Conservation (phyloP, 148 eudicot species). For the Rhododendron mucronatum region DNA sequence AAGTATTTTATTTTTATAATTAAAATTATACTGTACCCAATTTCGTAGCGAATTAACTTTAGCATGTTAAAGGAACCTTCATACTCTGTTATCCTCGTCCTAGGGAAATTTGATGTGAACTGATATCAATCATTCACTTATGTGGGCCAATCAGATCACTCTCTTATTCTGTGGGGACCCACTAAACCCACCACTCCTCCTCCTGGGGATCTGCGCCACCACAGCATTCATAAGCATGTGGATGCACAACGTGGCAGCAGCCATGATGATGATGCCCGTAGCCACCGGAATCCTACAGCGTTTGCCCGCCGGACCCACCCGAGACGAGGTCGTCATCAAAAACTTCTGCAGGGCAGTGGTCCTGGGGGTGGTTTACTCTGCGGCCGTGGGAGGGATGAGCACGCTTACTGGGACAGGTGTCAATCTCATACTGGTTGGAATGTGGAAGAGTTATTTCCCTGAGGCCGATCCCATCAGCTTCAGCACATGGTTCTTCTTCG, state of each 20-base stretch:
- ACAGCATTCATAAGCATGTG: slow-evolving; percentile 93
- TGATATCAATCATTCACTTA: neutral
- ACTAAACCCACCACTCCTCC: slow-evolving; percentile 65
- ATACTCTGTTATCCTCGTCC: neutral
- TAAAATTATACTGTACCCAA: too few relatives aligned
- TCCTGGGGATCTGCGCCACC: slow-evolving; percentile 84
- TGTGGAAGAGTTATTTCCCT: slow-evolving; percentile 95
- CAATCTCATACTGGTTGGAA: slow-evolving; percentile 89
- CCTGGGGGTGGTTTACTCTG: slow-evolving; percentile 71
- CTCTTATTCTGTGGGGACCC: slow-evolving; percentile 81
- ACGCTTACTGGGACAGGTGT: slow-evolving; percentile 96
- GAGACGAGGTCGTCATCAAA: slow-evolving; percentile 19
- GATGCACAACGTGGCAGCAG: slow-evolving; percentile 95
- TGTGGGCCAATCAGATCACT: slow-evolving; percentile 50
- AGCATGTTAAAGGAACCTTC: too few relatives aligned
- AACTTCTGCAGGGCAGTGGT: slow-evolving; percentile 80
- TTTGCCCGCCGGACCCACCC: slow-evolving; percentile 40
- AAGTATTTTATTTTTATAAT: too few relatives aligned
- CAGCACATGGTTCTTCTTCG: slow-evolving; percentile 73
- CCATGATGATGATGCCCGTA: slow-evolving; percentile 96
- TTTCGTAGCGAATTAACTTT: too few relatives aligned
- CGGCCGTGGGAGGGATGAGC: slow-evolving; percentile 83
- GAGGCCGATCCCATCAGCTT: slow-evolving; percentile 66
- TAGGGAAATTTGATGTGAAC: neutral
- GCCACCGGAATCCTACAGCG: slow-evolving; percentile 89